phyloP scores from a whole-genome alignment of 305 asterid genomes.

The Solanum chacoense region DNA sequence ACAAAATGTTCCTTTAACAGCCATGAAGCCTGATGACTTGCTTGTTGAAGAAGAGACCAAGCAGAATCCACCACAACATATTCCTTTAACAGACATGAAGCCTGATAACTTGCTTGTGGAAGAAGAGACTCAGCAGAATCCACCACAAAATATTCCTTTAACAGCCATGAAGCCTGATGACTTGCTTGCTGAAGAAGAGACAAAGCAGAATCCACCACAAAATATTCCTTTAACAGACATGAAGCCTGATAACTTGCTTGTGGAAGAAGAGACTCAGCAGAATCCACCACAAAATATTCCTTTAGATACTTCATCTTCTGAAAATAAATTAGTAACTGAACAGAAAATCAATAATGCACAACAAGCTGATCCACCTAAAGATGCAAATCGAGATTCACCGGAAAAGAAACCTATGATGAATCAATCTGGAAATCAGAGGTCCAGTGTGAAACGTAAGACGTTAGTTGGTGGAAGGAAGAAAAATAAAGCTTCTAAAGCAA shows the following conservation, averaged over 20 bases:
- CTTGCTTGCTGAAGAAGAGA: not conserved
- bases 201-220: not conserved
- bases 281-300: conserved; percentile 1
- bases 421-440: not conserved
- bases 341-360: not conserved
- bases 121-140: not conserved
- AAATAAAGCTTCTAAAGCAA: conserved; percentile 2
- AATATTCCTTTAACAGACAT: not conserved
- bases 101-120: not conserved
- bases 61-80: conserved; percentile 1
- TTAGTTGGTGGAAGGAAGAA: conserved; percentile 10
- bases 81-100: not conserved
- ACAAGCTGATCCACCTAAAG: not conserved
- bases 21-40: not conserved
- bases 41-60: not conserved
- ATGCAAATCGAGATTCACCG: not conserved
- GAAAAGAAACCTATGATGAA: not conserved
- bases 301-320: not conserved
- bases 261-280: not conserved
- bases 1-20: not conserved
- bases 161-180: not conserved
- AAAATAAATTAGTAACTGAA: not conserved
- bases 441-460: conserved; percentile 7
- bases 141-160: not conserved
- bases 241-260: not conserved